Evolutionary conservation across 2,329 filamentous ascomycete species (phyloP), one percentile per base, ranked within the genome.

Genomic region (Fusarium acutatum): DNA sequence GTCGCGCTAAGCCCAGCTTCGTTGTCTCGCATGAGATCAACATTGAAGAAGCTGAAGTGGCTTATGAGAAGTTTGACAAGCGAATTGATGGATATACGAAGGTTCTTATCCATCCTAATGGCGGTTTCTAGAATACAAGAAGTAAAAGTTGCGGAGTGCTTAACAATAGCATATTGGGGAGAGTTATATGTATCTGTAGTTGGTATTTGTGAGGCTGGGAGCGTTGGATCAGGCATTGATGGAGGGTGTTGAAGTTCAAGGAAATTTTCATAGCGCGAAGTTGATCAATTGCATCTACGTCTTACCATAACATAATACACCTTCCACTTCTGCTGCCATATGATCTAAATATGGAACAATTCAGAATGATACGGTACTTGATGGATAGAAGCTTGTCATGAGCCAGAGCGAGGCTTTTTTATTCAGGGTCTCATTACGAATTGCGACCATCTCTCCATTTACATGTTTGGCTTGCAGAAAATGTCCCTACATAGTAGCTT

Each of bases 61-160:
- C 89, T 2, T 92, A 92, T 74, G 86, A 90, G 52, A 92, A 91
- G 78, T 92, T 92, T 75, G 90, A 92, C 77, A 88, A 89, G 80
- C 83, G 90, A 54, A 86, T 91, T 38, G 90, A 92, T 49, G 90
- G 91, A 2, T 92, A 91, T 71, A 92, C 90, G 18, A 92, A 93
- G 82, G 90, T 92, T 18, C 81, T 92, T 66, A 90, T 92, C 65
- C 90, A 92, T 77, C 90, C 90, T 0, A 92, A 92, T 70, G 90
- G 90, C 9, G 79, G 74, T 6, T 80, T 80, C 32, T 79, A 35
- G 69, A 15, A 13, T 34, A 28, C 15, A 17, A 28, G 18, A 30
- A 6, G 24, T 34, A 43, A 28, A 30, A 32, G 38, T 10, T 44
- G 18, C 24, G 38, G 37, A 20, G 18, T 28, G 24, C 24, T 46